Evolutionary conservation across 805 yeast genomes (phyloP).

Genomic region (Cyberlindnera sargentensis): DNA sequence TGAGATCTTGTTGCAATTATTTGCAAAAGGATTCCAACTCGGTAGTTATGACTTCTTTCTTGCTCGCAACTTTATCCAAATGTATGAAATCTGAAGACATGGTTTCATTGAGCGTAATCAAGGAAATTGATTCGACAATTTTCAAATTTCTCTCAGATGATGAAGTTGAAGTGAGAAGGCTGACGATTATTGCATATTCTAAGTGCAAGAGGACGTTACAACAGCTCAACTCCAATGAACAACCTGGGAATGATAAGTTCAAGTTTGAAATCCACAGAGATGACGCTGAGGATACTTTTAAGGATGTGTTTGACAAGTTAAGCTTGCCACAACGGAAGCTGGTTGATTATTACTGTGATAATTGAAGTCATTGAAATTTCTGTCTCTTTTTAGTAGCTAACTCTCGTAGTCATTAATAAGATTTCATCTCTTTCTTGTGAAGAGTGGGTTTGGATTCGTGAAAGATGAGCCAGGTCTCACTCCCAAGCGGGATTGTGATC

Average conservation of each 20-base stretch:
- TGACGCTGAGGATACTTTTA: slow-evolving; percentile 16
- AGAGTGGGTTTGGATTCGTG: slow-evolving; percentile 5
- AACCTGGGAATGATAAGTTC: slow-evolving; percentile 21
- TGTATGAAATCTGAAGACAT: slow-evolving; percentile 15
- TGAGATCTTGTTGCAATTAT: slow-evolving; percentile 10
- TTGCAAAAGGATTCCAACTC: slow-evolving; percentile 8
- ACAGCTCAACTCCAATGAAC: slow-evolving; percentile 9
- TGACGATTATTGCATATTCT: slow-evolving; percentile 21
- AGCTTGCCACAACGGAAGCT: slow-evolving; percentile 38
- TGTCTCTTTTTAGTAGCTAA: not conserved
- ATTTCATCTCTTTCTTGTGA: slow-evolving; percentile 6
- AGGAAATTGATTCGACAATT: slow-evolving; percentile 16
- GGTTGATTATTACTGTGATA: slow-evolving; percentile 36
- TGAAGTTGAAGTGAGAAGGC: slow-evolving; percentile 23
- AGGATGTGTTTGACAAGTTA: slow-evolving; percentile 30
- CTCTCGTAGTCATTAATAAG: not conserved
- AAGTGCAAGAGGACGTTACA: slow-evolving; percentile 20
- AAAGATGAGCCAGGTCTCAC: slow-evolving; percentile 17
- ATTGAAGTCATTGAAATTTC: not conserved
- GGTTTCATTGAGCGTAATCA: slow-evolving; percentile 12
- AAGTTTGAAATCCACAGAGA: slow-evolving; percentile 4
- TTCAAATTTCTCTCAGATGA: slow-evolving; percentile 13
- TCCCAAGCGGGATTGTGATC: slow-evolving; percentile 4
- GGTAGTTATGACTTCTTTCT: slow-evolving; percentile 11
- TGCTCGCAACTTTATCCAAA: slow-evolving; percentile 15